Base-by-base conservation (phyloP, 2,329 filamentous ascomycete species). In the Cercospora zeae-maydis region DNA sequence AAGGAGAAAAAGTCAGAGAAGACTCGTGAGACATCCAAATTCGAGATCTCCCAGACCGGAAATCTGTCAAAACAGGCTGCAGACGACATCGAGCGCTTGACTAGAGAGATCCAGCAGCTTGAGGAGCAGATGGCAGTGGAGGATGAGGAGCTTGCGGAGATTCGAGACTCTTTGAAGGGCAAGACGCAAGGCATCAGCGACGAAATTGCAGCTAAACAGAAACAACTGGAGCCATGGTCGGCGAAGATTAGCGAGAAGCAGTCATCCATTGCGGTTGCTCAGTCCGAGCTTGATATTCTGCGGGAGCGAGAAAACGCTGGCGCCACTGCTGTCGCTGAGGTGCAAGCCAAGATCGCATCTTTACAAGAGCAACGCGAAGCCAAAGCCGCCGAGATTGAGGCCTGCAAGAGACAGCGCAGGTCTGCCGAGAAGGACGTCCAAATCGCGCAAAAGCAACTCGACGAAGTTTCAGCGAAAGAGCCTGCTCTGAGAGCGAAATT, bases 1-100 rank as follows among this genome's bases (percentile, higher is more conserved):
- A 99, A 99, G 80, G 88, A 91, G 71, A 96, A 95, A 81, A 99
- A 99, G 79, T 84, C 96, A 13, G 92, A 98, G 69, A 98, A 96
- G 79, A 85, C 89, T 0, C 90, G 95, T 65, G 83, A 87, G 59
- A 89, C 88, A 51, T 91, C 91, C 63, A 90, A 91, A 66, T 87
- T 88, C 62, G 86, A 89, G 5, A 85, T 86, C 0, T 83, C 85
- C 0, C 92, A 96, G 70, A 90, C 92, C 3, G 84, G 88, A 37
- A 88, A 89, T 66, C 86, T 91, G 8, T 89, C 95, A 10, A 87
- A 90, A 73, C 88, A 93, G 69, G 92, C 91, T 70, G 80, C 83
- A 7, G 83, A 88, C 62, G 92, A 97, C 67, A 90, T 98, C 47
- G 86, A 91, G 73, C 87, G 86, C 2, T 88, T 91, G 64, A 83